phyloP scores from a whole-genome alignment of 768 basidiomycete genomes.

The Pleurotus eryngii region DNA sequence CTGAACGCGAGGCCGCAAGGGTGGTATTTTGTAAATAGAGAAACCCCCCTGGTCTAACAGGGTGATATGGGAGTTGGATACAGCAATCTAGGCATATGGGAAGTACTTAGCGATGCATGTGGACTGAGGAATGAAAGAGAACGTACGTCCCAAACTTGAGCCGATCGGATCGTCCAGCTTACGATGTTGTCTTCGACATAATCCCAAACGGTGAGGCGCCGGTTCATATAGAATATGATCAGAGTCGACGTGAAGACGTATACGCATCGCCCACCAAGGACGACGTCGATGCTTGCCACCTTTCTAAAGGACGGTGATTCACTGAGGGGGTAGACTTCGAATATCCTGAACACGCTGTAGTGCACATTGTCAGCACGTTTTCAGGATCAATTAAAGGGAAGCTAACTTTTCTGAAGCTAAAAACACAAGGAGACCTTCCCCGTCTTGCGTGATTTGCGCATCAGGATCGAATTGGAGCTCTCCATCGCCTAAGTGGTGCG shows the following conservation, averaged over 20 bases:
- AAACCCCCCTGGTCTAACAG: slow-evolving; percentile 2
- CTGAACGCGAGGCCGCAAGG: background rate
- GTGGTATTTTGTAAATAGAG: slow-evolving; percentile 12
- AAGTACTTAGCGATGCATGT: background rate
- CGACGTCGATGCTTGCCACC: slow-evolving; percentile 1
- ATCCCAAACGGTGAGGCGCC: slow-evolving; percentile 7
- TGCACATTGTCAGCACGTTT: background rate
- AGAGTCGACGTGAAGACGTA: slow-evolving; percentile 5
- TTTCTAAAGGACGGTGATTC: background rate
- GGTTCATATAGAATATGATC: slow-evolving; percentile 7
- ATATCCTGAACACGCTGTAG: slow-evolving; percentile 3
- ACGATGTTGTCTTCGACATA: slow-evolving; percentile 2
- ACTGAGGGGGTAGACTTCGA: slow-evolving; percentile 7
- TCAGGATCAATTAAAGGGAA: background rate
- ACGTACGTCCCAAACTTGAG: slow-evolving; percentile 9
- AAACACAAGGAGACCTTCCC: slow-evolving; percentile 10
- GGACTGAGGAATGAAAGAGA: background rate
- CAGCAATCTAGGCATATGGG: slow-evolving; percentile 1
- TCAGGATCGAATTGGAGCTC: slow-evolving; percentile 6
- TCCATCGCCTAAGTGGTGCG: background rate
- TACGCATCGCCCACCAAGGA: background rate
- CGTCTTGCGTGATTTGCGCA: slow-evolving; percentile 9
- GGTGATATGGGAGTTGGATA: slow-evolving; percentile 8
- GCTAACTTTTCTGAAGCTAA: slow-evolving; percentile 1
- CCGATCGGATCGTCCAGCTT: slow-evolving; percentile 13